These are phyloP conservation scores for Sporobolomyces pararoseus DNA, from an alignment of 768 basidiomycete genomes.

Conservation along the genomic window DNA sequence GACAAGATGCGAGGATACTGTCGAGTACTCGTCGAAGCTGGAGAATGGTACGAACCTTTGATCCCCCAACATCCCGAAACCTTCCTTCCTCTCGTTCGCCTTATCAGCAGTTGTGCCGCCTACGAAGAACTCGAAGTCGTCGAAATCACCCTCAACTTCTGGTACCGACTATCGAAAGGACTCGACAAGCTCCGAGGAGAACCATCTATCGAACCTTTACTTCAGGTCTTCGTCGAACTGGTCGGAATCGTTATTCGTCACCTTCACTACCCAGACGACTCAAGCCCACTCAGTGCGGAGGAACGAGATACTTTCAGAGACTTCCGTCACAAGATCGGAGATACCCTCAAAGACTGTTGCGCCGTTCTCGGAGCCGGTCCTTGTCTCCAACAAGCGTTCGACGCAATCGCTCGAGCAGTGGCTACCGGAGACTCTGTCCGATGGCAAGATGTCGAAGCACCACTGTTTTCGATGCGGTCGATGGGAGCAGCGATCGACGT, in stretches of 20 bases:
- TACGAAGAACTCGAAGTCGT: slow-evolving; percentile 93
- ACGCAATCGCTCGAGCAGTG: slow-evolving; percentile 71
- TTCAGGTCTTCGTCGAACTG: slow-evolving; percentile 76
- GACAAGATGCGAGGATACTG: slow-evolving; percentile 86
- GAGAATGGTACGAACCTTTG: slow-evolving; percentile 87
- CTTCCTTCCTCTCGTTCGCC: slow-evolving; percentile 91
- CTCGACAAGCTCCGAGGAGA: slow-evolving; percentile 59
- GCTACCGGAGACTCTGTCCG: slow-evolving; percentile 53
- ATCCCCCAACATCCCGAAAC: slow-evolving; percentile 83
- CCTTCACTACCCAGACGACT: slow-evolving; percentile 81
- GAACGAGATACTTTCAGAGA: slow-evolving; percentile 89
- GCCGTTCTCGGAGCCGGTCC: slow-evolving; percentile 80
- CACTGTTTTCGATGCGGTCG: slow-evolving; percentile 92
- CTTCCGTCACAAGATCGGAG: slow-evolving; percentile 97
- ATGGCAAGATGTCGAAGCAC: slow-evolving; percentile 98
- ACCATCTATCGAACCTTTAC: slow-evolving; percentile 59
- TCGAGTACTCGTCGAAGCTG: slow-evolving; percentile 91
- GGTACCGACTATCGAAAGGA: slow-evolving; percentile 91
- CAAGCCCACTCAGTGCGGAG: slow-evolving; percentile 62
- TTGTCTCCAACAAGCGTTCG: slow-evolving; percentile 76
- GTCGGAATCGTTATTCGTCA: slow-evolving; percentile 83
- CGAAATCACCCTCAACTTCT: slow-evolving; percentile 95
- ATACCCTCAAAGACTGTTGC: slow-evolving; percentile 98
- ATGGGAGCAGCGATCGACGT: slow-evolving; percentile 93
- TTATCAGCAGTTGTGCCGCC: slow-evolving; percentile 86